Percentiles rank a stretch among this genome's conserved stretches.
Evolutionary conservation across 257 asterid species (phyloP).

Genomic region (Solanum habrochaites): DNA sequence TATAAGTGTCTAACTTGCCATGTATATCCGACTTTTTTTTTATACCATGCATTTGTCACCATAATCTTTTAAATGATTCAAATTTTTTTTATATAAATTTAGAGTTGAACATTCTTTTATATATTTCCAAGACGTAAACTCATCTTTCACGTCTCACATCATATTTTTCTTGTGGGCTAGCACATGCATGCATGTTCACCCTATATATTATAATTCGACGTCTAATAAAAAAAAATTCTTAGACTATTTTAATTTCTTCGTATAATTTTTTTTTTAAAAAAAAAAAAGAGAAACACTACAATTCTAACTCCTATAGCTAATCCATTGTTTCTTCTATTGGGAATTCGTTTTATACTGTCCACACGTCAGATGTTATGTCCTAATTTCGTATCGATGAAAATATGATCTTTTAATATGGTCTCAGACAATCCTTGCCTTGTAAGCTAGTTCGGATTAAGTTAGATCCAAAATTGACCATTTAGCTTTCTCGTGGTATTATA

Average conservation of each 20-base stretch:
- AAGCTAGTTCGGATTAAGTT: background rate
- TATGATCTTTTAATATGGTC: background rate
- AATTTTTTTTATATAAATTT: background rate
- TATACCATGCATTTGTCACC: background rate
- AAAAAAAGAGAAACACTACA: too few relatives aligned
- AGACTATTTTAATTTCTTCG: too few relatives aligned
- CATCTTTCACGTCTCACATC: background rate
- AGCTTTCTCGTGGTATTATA: too few relatives aligned
- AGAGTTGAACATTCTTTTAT: background rate
- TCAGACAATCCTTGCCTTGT: background rate
- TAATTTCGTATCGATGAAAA: too few relatives aligned
- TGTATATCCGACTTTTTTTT: background rate
- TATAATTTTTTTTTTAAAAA: too few relatives aligned
- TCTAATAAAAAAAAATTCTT: background rate
- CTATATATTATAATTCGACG: background rate
- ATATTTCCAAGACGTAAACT: background rate
- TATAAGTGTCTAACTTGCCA: background rate
- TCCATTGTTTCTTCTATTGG: too few relatives aligned
- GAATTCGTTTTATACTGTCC: background rate
- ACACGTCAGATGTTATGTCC: too few relatives aligned
- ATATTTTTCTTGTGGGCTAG: background rate
- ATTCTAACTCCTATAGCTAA: too few relatives aligned
- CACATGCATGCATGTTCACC: background rate
- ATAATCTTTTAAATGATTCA: background rate
- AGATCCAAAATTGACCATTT: background rate